Evolutionary conservation across 805 yeast genomes (phyloP).

Genomic region (Saturnispora quitensis): DNA sequence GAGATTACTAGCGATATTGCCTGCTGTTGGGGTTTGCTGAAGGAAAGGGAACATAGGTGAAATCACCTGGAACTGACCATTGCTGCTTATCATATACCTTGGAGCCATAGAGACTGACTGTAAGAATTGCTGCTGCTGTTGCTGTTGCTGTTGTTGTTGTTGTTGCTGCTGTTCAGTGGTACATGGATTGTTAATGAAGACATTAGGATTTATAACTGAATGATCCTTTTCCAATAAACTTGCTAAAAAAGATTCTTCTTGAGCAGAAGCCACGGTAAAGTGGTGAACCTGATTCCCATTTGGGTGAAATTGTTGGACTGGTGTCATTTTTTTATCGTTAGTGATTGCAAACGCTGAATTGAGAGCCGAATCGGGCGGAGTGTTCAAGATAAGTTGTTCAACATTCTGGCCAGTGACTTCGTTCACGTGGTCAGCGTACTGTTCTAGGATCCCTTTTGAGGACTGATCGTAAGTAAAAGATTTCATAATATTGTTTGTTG

Average conservation of each 20-base stretch:
- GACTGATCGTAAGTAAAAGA: conserved; percentile 60
- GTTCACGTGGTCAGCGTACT: conserved; percentile 30
- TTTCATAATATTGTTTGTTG: conserved; percentile 69
- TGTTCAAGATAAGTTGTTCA: conserved; percentile 6
- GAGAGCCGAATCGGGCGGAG: neutral
- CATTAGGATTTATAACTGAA: neutral
- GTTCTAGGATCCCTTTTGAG: conserved; percentile 39
- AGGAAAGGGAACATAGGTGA: neutral
- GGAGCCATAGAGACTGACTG: neutral
- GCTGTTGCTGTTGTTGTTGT: neutral
- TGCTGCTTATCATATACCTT: neutral
- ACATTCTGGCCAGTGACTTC: conserved; percentile 10
- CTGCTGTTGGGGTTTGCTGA: neutral
- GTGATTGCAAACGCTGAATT: neutral
- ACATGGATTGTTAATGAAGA: neutral
- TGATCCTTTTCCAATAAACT: conserved; percentile 2
- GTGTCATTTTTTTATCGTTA: neutral
- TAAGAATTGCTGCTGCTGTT: neutral
- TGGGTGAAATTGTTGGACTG: neutral
- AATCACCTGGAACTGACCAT: neutral
- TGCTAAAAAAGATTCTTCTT: conserved; percentile 4
- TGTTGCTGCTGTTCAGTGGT: neutral
- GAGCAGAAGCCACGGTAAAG: conserved; percentile 5
- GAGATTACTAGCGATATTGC: neutral
- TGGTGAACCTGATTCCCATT: conserved; percentile 2